These are phyloP conservation scores for Ustilago sp. DNA, from an alignment of 1,284 basidiomycete genomes.

Conservation along the genomic window DNA sequence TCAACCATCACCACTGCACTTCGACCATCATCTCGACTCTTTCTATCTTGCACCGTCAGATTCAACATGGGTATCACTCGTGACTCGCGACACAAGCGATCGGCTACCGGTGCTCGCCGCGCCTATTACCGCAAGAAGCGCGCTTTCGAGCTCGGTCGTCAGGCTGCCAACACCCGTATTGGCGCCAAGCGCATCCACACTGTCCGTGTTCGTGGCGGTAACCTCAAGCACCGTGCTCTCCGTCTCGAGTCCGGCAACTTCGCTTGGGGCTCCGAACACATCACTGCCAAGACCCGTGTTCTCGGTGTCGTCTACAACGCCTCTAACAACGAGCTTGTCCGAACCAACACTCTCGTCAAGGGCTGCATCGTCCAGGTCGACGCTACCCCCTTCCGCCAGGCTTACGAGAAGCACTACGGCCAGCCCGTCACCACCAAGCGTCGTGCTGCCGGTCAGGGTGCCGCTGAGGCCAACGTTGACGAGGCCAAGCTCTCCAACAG, in stretches of 20 bases:
- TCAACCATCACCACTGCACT: neutral
- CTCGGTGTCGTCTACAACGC: slow-evolving; percentile 70
- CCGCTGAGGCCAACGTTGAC: slow-evolving; percentile 54
- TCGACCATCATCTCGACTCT: neutral
- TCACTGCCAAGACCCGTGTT: slow-evolving; percentile 69
- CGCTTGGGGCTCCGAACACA: slow-evolving; percentile 69
- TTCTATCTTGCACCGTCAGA: slow-evolving; percentile 15
- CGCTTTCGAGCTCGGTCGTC: slow-evolving; percentile 68
- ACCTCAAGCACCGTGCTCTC: slow-evolving; percentile 69
- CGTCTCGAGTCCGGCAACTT: slow-evolving; percentile 70
- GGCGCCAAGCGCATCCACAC: slow-evolving; percentile 69
- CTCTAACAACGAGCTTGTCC: slow-evolving; percentile 70
- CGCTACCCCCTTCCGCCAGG: slow-evolving; percentile 69
- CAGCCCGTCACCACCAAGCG: slow-evolving; percentile 68
- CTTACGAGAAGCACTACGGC: slow-evolving; percentile 70
- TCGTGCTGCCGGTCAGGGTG: slow-evolving; percentile 61
- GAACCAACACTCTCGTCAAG: slow-evolving; percentile 70
- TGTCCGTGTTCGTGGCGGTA: slow-evolving; percentile 68
- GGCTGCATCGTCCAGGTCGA: slow-evolving; percentile 69
- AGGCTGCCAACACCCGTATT: slow-evolving; percentile 69
- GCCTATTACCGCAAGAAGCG: slow-evolving; percentile 70
- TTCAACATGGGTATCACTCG: slow-evolving; percentile 70
- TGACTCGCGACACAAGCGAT: slow-evolving; percentile 70
- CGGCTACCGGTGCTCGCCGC: slow-evolving; percentile 67
- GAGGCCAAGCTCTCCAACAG: slow-evolving; percentile 63